Evolutionary conservation across 2,329 filamentous ascomycete species (phyloP), one percentile per base, ranked within the genome.

Genomic region (Elsinoe fawcettii): DNA sequence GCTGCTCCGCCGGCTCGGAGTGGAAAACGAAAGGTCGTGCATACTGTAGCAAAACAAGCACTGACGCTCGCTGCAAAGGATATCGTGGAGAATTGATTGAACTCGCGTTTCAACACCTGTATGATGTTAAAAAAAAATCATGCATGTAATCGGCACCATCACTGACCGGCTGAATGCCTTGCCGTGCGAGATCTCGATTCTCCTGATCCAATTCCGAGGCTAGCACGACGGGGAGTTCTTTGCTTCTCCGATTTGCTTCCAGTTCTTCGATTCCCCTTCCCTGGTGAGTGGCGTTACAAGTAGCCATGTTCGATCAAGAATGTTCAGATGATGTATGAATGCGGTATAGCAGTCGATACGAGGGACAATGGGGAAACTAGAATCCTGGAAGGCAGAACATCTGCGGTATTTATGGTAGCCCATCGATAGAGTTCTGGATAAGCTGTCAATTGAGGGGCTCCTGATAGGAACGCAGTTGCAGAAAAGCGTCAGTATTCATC

Each of bases 21-120:
- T 1, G 80, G 79, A 63, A 77, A 80, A 11, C 71, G 71, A 63
- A 80, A 79, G 30, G 80, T 82, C 2, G 80, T 81, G 62, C 77
- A 75, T 59, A 79, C 74, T 7, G 78, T 81, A 25, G 78, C 74
- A 63, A 80, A 82, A 18, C 82, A 72, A 43, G 79, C 80, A 51
- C 73, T 76, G 62, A 83, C 80, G 51, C 56, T 59, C 63, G 83
- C 77, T 53, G 80, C 80, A 63, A 83, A 84, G 55, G 79, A 82
- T 67, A 84, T 81, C 60, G 78, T 80, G 61, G 80, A 81, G 12
- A 79, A 70, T 57, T 80, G 80, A 57, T 75, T 75, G 61, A 83
- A 83, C 63, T 83, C 79, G 61, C 80, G 76, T 67, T 80, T 80
- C 70, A 82, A 81, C 3, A 57, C 55, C 55, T 57, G 18, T 12